phyloP scores from a whole-genome alignment of 139 green algal species.

The Raphidocelis subcapitata region DNA sequence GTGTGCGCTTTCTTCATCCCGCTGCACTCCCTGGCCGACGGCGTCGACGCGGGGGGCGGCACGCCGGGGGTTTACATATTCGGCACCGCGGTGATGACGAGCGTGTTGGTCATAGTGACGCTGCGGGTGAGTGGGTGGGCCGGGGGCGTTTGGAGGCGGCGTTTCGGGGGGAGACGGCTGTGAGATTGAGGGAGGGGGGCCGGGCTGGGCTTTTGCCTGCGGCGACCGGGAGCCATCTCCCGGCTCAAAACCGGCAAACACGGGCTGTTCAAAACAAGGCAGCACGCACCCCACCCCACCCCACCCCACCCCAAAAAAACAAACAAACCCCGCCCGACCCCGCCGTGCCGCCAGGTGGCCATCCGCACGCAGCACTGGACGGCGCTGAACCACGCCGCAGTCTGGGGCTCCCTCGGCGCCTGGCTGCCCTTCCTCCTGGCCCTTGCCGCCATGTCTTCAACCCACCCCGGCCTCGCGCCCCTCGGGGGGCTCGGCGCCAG shows the following conservation, averaged over 20 bases:
- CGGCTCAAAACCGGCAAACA: not conserved
- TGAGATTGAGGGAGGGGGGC: not conserved
- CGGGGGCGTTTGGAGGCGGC: not conserved
- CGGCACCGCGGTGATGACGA: slow-evolving; percentile 27
- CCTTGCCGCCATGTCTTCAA: slow-evolving; percentile 1
- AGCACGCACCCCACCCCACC: slow-evolving; percentile 3
- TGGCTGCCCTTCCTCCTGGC: slow-evolving; percentile 22
- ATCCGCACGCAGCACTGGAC: slow-evolving; percentile 32
- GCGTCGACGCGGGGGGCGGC: not conserved
- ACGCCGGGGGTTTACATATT: not conserved
- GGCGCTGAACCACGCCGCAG: slow-evolving; percentile 17
- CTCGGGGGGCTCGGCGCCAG: slow-evolving; percentile 20
- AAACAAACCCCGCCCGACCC: no score
- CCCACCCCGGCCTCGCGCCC: slow-evolving; percentile 1
- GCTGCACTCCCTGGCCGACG: not conserved
- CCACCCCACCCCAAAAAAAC: not conserved
- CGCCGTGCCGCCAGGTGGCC: slow-evolving; percentile 18
- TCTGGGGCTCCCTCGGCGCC: slow-evolving; percentile 19
- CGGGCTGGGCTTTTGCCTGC: not conserved
- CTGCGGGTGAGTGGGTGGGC: slow-evolving; percentile 15
- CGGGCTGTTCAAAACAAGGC: no score
- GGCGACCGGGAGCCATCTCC: not conserved
- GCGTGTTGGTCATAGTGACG: slow-evolving; percentile 21
- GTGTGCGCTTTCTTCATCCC: slow-evolving; percentile 19
- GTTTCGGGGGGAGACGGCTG: not conserved